A percentile compares a stretch with the other conserved stretches of the same genome.
Evolutionary conservation across 805 yeast species (phyloP).

Genomic region (Myxozyma lipomycoides): DNA sequence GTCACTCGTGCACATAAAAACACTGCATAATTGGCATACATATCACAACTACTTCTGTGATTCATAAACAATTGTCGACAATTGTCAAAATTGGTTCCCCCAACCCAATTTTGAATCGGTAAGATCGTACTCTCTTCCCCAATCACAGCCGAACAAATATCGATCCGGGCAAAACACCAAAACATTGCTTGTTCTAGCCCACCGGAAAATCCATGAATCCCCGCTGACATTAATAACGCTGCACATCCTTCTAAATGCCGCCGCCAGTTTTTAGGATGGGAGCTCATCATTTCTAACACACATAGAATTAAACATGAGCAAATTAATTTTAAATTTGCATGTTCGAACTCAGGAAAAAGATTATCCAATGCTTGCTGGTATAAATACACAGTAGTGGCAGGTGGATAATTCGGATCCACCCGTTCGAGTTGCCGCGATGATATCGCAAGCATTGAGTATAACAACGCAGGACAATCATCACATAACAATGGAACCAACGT

Average conservation of each 20-base stretch:
- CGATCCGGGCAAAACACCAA: conserved; percentile 47
- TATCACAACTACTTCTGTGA: conserved; percentile 33
- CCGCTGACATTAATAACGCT: conserved; percentile 39
- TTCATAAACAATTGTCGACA: conserved; percentile 11
- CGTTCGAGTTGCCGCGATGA: conserved; percentile 39
- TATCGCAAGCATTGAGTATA: conserved; percentile 37
- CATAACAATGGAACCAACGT: conserved; percentile 31
- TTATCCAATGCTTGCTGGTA: conserved; percentile 11
- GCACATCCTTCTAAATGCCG: conserved; percentile 43
- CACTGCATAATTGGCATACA: conserved; percentile 44
- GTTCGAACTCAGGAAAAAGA: conserved; percentile 11
- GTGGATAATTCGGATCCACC: conserved; percentile 32
- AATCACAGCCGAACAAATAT: conserved; percentile 40
- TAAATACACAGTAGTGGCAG: conserved; percentile 34
- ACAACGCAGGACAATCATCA: conserved; percentile 38
- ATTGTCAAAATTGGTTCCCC: conserved; percentile 12
- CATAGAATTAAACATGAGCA: conserved; percentile 43
- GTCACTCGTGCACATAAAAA: conserved; percentile 41
- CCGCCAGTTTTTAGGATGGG: conserved; percentile 41
- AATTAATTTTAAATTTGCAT: conserved; percentile 33
- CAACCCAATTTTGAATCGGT: conserved; percentile 40
- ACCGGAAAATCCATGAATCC: conserved; percentile 40
- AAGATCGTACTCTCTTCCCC: conserved; percentile 41
- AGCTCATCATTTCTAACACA: conserved; percentile 44
- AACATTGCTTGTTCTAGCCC: conserved; percentile 41